Base-by-base conservation (phyloP, 306 rosid species). In the Corylus heterophylla region DNA sequence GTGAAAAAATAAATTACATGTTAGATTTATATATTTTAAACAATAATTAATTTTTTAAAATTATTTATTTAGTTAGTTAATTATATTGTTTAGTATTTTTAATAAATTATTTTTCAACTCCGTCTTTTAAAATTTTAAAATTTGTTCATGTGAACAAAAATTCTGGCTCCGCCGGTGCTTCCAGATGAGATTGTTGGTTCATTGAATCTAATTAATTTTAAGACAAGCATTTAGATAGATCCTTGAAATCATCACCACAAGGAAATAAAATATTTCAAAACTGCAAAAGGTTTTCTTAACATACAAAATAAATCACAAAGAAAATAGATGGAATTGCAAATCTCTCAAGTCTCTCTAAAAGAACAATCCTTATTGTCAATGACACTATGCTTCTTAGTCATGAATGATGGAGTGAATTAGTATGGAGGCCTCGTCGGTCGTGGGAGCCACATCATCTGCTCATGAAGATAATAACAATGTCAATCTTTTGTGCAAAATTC, bases 351-450 rank as follows among this genome's bases (percentile, higher is more conserved):
- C 42, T 49, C 39, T 70, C 56, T 48, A 9, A 18, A 17, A 37
- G 11, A n/a, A 4, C 72, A 29, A 50, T 29, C n/a, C 7, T 18
- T 3, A 17, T 1, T 42, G 20, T 69, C 54, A n/a, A 27, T n/a
- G 14, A 20, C 3, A 16, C 54, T 20, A 12, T 16, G 13, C 13
- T 69, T 39, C 49, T 20, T 27, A 88, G 76, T 88, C 91, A 66
- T 37, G 74, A 76, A 88, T 72, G 54, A 83, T 20, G 49, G 89
- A 85, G 79, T 82, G 78, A 11, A 88, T 79, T 13, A 88, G 82
- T 56, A 88, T 79, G 56, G 83, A n/a, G 70, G 89, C 91, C 83
- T 88, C 89, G 27, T 86, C 86, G 4, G 86, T 7, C 42, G 89
- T 63, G 1, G 91, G 85, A 82, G 71, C 88, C 35, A 79, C 86